Percentiles rank a stretch among this genome's conserved stretches.
phyloP scores from a whole-genome alignment of 192 early-diverging fungal species.

The Mortierella alpina region DNA sequence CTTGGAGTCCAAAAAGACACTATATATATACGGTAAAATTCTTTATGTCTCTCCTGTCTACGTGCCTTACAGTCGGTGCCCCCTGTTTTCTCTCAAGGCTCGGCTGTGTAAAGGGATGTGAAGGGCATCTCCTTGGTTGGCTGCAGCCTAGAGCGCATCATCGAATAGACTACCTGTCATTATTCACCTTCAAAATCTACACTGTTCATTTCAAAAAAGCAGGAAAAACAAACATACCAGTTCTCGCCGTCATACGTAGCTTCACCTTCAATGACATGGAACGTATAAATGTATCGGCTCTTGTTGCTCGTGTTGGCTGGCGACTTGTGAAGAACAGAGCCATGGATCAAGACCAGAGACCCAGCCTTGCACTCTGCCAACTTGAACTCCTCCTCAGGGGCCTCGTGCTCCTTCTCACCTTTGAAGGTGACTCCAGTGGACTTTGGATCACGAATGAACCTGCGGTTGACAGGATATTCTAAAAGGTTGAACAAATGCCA shows the following conservation, averaged over 20 bases:
- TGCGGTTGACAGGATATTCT: constrained; percentile 68
- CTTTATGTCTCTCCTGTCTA: too few species aligned
- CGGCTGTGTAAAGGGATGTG: constrained; percentile 35
- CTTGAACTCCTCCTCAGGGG: constrained; percentile 64
- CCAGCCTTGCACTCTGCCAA: constrained; percentile 69
- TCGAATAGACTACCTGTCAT: background rate
- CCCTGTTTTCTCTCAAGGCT: background rate
- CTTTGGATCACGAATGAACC: constrained; percentile 70
- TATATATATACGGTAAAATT: too few species aligned
- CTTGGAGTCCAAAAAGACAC: too few species aligned
- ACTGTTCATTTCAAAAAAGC: background rate
- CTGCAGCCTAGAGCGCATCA: constrained; percentile 35
- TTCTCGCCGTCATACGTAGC: constrained; percentile 80
- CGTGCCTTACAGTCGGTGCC: too few species aligned
- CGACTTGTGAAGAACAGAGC: constrained; percentile 86
- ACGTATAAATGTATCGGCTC: constrained; percentile 94
- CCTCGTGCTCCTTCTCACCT: constrained; percentile 54
- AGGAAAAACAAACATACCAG: constrained; percentile 66
- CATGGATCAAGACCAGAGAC: constrained; percentile 91
- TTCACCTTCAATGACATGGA: constrained; percentile 90
- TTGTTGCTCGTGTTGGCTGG: constrained; percentile 79
- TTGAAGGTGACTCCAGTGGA: constrained; percentile 70
- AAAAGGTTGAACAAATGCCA: background rate
- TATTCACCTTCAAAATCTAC: too few species aligned
- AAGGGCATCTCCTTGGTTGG: constrained; percentile 55